Base-by-base conservation (phyloP, 495 filamentous ascomycete genomes). In the Pyronema omphalodes region DNA sequence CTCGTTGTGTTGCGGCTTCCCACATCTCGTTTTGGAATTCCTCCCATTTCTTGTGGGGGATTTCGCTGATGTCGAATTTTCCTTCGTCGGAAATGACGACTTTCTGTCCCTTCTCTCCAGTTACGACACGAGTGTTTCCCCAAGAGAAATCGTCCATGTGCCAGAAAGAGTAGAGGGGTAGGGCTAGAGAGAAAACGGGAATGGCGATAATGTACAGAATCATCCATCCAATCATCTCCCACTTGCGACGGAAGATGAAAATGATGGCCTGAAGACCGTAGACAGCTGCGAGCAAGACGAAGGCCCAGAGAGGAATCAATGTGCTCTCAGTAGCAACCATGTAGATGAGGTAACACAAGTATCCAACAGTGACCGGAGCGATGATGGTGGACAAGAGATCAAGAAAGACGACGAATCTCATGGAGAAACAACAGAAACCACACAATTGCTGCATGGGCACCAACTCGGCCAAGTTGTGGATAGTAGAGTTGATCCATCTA, bases 171-270 rank as follows among this genome's bases (percentile, higher is more conserved):
- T 96, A 99, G 6, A 99, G 74, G 0, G 91, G 91, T 7, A 99
- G 74, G 50, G 78, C 88, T 57, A 93, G 83, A 33, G 85, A 79
- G 76, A 93, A 96, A 58, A 99, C 78, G 9, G 91, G 91, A 52
- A 93, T 81, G 51, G 91, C 93, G 19, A 91, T 60, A 45, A 99
- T 73, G 69, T 99, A 99, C 51, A 99, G 78, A 57, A 99, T 69
- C 88, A 99, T 94, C 91, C 91, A 99, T 12, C 88, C 91, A 57
- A 99, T 82, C 86, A 94, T 94, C 66, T 99, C 87, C 91, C 91
- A 99, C 71, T 94, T 93, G 58, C 91, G 81, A 48, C 84, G 79
- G 51, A 94, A 60, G 65, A 95, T 91, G 73, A 99, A 99, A 64
- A 99, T 94, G 65, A 99, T 80, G 18, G 86, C 89, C 63, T 99